A percentile compares a stretch with the other conserved stretches of the same genome.
Evolutionary conservation across 139 green algal species (phyloP).

Genomic region (Auxenochlorella protothecoides): DNA sequence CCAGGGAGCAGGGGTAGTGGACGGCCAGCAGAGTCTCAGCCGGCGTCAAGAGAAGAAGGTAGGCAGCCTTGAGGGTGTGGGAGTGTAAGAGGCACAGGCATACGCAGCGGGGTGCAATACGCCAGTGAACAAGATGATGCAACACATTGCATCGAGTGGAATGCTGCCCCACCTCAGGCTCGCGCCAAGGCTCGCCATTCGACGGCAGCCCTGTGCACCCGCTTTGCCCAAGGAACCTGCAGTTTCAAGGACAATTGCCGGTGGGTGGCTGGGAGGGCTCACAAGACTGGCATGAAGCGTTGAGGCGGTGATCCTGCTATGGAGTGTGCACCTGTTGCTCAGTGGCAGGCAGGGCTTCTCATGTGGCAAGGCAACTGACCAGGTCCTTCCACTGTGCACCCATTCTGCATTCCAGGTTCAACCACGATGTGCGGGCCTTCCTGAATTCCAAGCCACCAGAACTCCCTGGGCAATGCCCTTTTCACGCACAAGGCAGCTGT

Average conservation of each 20-base stretch:
- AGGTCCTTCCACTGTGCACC: neutral
- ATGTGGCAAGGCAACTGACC: neutral
- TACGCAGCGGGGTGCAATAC: neutral
- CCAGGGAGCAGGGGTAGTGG: neutral
- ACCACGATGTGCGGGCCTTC: conserved; percentile 56
- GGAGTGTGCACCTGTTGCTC: neutral
- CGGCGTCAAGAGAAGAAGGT: conserved; percentile 12
- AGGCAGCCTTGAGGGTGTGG: neutral
- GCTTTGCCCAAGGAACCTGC: conserved; percentile 34
- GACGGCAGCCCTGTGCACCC: conserved; percentile 29
- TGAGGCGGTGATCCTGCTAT: neutral
- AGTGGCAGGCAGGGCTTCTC: neutral
- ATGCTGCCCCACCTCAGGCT: conserved; percentile 13
- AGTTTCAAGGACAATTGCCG: conserved; percentile 45
- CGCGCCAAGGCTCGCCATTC: conserved; percentile 11
- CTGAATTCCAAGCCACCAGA: conserved; percentile 47
- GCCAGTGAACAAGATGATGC: neutral
- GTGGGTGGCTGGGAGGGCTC: neutral
- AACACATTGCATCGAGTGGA: neutral
- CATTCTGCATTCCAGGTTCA: conserved; percentile 42
- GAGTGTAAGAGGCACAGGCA: neutral
- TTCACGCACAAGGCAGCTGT: conserved; percentile 17
- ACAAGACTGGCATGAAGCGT: too few relatives aligned
- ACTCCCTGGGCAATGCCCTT: conserved; percentile 66
- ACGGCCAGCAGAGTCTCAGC: conserved; percentile 1